These are phyloP conservation scores for Pichia phayaonensis DNA, from an alignment of 805 yeast genomes.

Conservation along the genomic window DNA sequence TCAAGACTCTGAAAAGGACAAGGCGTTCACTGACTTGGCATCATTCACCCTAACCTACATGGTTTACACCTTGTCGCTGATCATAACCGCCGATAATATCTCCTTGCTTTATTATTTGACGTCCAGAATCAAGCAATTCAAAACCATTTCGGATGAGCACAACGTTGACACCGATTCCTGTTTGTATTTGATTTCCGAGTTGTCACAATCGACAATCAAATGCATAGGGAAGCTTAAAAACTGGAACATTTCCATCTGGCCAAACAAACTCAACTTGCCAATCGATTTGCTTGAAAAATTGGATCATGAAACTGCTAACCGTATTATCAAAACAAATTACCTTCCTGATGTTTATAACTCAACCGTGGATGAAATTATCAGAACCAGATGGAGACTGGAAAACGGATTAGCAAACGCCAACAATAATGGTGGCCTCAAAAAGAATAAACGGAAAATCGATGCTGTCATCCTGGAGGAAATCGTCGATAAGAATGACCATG, in stretches of 20 bases:
- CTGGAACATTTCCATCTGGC: constrained; percentile 76
- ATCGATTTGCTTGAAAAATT: constrained; percentile 57
- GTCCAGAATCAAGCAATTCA: constrained; percentile 70
- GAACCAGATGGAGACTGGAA: constrained; percentile 10
- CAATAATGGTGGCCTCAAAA: not conserved
- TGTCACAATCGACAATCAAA: constrained; percentile 59
- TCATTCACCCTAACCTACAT: constrained; percentile 53
- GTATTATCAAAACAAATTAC: constrained; percentile 54
- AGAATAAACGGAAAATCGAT: not conserved
- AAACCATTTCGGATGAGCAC: constrained; percentile 14
- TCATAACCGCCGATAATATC: constrained; percentile 59
- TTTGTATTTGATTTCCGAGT: constrained; percentile 49
- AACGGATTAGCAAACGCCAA: not conserved
- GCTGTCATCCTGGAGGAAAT: not conserved
- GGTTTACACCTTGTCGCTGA: constrained; percentile 47
- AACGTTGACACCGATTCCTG: constrained; percentile 34
- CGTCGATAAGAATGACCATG: not conserved
- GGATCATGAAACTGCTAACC: constrained; percentile 28
- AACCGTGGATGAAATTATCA: constrained; percentile 4
- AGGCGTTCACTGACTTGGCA: constrained; percentile 23
- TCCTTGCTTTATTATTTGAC: constrained; percentile 70
- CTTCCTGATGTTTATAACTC: constrained; percentile 34
- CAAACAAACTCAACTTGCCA: constrained; percentile 66
- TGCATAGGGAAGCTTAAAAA: constrained; percentile 47
- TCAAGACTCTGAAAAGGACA: constrained; percentile 2